phyloP scores from a whole-genome alignment of 2,329 filamentous ascomycete genomes.

The Fusarium globosum region DNA sequence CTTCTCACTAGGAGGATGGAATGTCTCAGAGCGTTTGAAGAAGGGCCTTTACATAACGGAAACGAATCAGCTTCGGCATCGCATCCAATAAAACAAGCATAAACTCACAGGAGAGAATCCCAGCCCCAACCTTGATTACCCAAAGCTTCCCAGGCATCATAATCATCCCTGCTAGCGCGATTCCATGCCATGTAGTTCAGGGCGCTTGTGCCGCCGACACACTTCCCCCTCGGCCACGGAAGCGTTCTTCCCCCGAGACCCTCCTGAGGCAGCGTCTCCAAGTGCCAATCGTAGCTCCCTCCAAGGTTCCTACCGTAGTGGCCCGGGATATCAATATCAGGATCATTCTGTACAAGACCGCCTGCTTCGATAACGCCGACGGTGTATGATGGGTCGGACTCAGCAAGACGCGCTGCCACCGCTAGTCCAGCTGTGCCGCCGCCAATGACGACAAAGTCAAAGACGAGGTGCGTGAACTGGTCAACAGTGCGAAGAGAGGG shows the following conservation, averaged over 20 bases:
- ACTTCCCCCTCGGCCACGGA: slow-evolving; percentile 57
- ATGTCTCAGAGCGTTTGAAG: slow-evolving; percentile 62
- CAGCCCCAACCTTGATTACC: slow-evolving; percentile 71
- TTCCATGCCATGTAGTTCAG: slow-evolving; percentile 70
- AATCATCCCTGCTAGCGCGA: slow-evolving; percentile 59
- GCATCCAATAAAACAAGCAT: not conserved
- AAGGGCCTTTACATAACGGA: slow-evolving; percentile 52
- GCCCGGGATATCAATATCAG: slow-evolving; percentile 54
- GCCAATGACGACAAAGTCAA: slow-evolving; percentile 59
- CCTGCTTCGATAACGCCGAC: slow-evolving; percentile 50
- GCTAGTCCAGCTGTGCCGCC: slow-evolving; percentile 66
- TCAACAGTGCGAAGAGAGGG: slow-evolving; percentile 15
- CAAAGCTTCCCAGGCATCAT: slow-evolving; percentile 67
- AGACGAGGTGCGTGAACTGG: slow-evolving; percentile 41
- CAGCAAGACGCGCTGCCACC: slow-evolving; percentile 60
- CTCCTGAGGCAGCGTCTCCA: slow-evolving; percentile 53
- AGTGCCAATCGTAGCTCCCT: slow-evolving; percentile 55
- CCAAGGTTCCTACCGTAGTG: slow-evolving; percentile 52
- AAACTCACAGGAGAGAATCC: slow-evolving; percentile 53
- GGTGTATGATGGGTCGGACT: slow-evolving; percentile 48
- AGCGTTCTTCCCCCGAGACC: slow-evolving; percentile 54
- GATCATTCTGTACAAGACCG: slow-evolving; percentile 43
- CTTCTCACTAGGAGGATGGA: slow-evolving; percentile 53
- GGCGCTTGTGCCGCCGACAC: slow-evolving; percentile 71
- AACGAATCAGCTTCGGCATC: slow-evolving; percentile 3